A percentile compares a stretch with the other conserved stretches of the same genome.
These are phyloP conservation scores for Coemansia sp. DNA, from an alignment of 192 early-diverging fungal genomes.

Conservation along the genomic window DNA sequence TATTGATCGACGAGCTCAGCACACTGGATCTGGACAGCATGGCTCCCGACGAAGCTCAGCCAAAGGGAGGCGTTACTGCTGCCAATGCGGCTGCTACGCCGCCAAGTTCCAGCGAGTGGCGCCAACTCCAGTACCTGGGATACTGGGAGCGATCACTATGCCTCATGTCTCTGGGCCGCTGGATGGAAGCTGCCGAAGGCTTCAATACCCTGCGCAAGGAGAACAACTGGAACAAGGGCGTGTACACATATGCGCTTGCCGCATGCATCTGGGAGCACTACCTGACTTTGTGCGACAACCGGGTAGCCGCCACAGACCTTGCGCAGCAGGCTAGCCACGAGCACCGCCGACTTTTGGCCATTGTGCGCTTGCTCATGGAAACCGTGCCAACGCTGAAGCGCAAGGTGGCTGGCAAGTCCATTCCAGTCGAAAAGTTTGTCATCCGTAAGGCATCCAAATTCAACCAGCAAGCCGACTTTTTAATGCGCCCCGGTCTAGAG, in stretches of 20 bases:
- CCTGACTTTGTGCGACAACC: slow-evolving; percentile 8
- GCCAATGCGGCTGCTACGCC: background rate
- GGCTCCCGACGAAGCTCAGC: background rate
- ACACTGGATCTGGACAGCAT: slow-evolving; percentile 57
- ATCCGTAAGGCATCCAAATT: slow-evolving; percentile 80
- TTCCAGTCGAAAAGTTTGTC: slow-evolving; percentile 87
- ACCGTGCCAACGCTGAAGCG: slow-evolving; percentile 65
- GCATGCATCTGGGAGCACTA: slow-evolving; percentile 60
- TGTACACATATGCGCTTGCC: slow-evolving; percentile 73
- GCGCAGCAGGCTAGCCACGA: slow-evolving; percentile 5
- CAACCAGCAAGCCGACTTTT: slow-evolving; percentile 58
- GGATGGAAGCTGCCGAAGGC: slow-evolving; percentile 57
- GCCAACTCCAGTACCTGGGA: slow-evolving; percentile 74
- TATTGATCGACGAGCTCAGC: slow-evolving; percentile 13
- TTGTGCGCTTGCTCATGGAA: slow-evolving; percentile 60
- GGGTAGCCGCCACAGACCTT: background rate
- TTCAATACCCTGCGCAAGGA: slow-evolving; percentile 68
- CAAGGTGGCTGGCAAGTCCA: slow-evolving; percentile 81
- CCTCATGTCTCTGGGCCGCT: slow-evolving; percentile 61
- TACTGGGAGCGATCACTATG: slow-evolving; percentile 77
- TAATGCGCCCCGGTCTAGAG: slow-evolving; percentile 76
- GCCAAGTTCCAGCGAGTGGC: slow-evolving; percentile 54
- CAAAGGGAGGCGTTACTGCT: background rate
- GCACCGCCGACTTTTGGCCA: slow-evolving; percentile 35
- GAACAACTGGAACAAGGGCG: slow-evolving; percentile 81